phyloP scores from a whole-genome alignment of 768 basidiomycete genomes.

The Hortiboletus flavorubellus region DNA sequence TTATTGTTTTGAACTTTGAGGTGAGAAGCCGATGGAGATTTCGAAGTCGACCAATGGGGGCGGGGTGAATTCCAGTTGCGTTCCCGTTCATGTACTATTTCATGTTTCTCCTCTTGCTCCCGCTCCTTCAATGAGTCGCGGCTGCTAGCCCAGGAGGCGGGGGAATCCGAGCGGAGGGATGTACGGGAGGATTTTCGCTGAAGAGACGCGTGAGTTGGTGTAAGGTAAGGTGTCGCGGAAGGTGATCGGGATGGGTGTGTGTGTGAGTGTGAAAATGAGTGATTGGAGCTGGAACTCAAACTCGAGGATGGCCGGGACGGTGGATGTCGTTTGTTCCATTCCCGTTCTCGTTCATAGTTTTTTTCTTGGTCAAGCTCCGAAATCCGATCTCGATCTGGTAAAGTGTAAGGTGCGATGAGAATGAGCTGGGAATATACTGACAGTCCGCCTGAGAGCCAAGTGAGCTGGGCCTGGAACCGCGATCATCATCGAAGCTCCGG shows the following conservation, averaged over 20 bases:
- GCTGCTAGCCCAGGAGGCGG: constrained; percentile 37
- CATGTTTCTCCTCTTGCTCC: constrained; percentile 30
- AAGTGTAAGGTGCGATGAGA: not conserved
- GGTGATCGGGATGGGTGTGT: constrained; percentile 39
- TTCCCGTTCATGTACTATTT: constrained; percentile 50
- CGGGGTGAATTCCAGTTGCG: constrained; percentile 71
- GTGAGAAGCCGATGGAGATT: constrained; percentile 16
- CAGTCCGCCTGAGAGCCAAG: constrained; percentile 50
- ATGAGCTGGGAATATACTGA: constrained; percentile 30
- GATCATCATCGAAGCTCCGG: constrained; percentile 39
- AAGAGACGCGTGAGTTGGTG: constrained; percentile 30
- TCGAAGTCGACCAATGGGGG: constrained; percentile 46
- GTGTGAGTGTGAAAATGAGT: constrained; percentile 34
- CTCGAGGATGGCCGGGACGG: constrained; percentile 44
- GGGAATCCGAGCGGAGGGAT: constrained; percentile 41
- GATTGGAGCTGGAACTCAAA: constrained; percentile 36
- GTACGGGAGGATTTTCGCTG: constrained; percentile 35
- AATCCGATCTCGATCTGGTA: constrained; percentile 44
- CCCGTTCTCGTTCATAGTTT: constrained; percentile 47
- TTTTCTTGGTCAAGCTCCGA: constrained; percentile 43
- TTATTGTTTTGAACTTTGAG: constrained; percentile 2
- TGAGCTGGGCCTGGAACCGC: constrained; percentile 44
- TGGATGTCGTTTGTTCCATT: constrained; percentile 50
- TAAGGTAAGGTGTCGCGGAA: constrained; percentile 36
- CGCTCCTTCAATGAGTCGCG: constrained; percentile 34